Base-by-base conservation (phyloP, 1,284 basidiomycete species). In the Neotropicomus parvogracilis region DNA sequence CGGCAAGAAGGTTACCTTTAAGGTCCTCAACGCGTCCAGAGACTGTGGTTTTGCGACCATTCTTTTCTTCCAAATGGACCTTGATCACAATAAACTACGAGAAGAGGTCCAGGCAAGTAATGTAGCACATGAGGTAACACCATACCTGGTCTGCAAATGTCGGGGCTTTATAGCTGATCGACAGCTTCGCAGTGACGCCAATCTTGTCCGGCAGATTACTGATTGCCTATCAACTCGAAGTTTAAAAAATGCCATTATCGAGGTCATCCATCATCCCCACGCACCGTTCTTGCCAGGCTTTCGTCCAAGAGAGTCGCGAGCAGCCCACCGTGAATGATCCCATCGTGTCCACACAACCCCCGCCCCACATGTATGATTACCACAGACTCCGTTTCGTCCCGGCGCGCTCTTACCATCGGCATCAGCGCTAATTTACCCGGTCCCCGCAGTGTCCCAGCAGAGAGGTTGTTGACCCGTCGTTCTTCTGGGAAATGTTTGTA, bases 231-330 rank as follows among this genome's bases (percentile, higher is more conserved):
- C 20, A 14, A n/a, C 39, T 40, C 14, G 43, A 46, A n/a, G 14
- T 29, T 50, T 41, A 48, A 45, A 36, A 35, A 19, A 28, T 2
- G 19, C 14, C 14, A 20, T 40, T 37, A 8, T 21, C 44, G 44
- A 54, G 52, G 41, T 38, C 24, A 71, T 19, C 4, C 11, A 26
- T 20, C 33, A 14, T 19, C 34, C 17, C 5, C 7, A 59, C 58
- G 44, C 59, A 92, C 93, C 54, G 84, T 87, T 50, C 95, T 72
- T 0, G 83, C 94, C 34, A 97, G 67, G 3, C 78, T 78, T 72
- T 98, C 95, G 59, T 98, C 95, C 49, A 95, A 70, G 4, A 98
- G 70, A 1, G 93, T 97, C 24, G 93, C 91, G 20, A 97, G 73
- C 52, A 98, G 65, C 2, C 95, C 95, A 0, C 95, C 95, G 64